Percentiles rank a stretch among this genome's conserved stretches.
Evolutionary conservation across 2,329 filamentous ascomycete species (phyloP).

Genomic region (Diaporthe vaccinii): DNA sequence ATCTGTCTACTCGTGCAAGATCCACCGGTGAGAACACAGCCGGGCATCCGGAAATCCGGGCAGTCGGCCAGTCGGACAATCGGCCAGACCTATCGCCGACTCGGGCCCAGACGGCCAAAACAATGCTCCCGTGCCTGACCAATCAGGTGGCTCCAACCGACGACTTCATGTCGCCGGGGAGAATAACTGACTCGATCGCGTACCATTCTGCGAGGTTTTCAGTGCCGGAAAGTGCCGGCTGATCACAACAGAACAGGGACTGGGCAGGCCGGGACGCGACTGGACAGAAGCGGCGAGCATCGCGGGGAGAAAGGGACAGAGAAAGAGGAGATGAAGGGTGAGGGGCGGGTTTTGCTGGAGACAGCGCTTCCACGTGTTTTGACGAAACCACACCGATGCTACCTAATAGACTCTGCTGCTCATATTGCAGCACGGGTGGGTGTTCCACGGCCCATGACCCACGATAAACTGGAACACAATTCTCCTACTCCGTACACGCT

Average conservation of each 20-base stretch:
- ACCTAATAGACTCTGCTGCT: constrained; percentile 32
- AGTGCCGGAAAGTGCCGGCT: constrained; percentile 30
- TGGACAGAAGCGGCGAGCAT: constrained; percentile 26
- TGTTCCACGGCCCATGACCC: constrained; percentile 25
- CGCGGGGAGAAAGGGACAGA: constrained; percentile 10
- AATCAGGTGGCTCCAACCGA: constrained; percentile 19
- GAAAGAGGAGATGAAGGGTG: constrained; percentile 25
- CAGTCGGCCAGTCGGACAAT: constrained; percentile 10
- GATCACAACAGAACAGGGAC: constrained; percentile 26
- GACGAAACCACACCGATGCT: constrained; percentile 30
- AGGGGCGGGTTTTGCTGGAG: constrained; percentile 12
- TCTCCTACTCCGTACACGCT: constrained; percentile 23
- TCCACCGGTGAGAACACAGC: not conserved
- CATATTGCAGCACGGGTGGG: constrained; percentile 9
- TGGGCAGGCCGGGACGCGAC: not conserved
- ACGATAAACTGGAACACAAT: constrained; percentile 25
- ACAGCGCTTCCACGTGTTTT: constrained; percentile 31
- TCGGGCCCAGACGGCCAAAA: constrained; percentile 26
- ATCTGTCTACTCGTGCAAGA: not conserved
- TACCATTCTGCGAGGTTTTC: constrained; percentile 31
- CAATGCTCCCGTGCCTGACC: constrained; percentile 6
- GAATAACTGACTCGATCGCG: constrained; percentile 31
- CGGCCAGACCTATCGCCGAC: constrained; percentile 30
- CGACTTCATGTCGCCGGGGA: constrained; percentile 25
- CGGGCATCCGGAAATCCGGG: not conserved